Evolutionary conservation across 2,329 filamentous ascomycete genomes (phyloP).

Genomic region (Leptographium flavum): DNA sequence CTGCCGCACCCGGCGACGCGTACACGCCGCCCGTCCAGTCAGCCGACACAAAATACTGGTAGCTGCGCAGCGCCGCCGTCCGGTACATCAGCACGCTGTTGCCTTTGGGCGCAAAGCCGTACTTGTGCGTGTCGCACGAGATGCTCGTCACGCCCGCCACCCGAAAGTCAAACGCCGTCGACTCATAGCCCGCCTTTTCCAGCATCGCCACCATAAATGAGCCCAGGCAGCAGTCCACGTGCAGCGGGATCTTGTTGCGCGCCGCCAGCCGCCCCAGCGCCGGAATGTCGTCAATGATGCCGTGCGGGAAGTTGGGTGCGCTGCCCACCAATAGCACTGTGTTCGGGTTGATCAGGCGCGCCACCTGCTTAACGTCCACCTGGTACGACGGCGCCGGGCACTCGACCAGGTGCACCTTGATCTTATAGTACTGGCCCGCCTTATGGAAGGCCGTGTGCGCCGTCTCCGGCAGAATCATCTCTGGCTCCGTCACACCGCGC

Average conservation of each 20-base stretch:
- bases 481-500: slow-evolving; percentile 77
- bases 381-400: slow-evolving; percentile 79
- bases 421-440: slow-evolving; percentile 88
- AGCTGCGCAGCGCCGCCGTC: slow-evolving; percentile 58
- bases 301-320: slow-evolving; percentile 94
- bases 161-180: slow-evolving; percentile 82
- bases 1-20: slow-evolving; percentile 81
- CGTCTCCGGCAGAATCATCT: slow-evolving; percentile 93
- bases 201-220: slow-evolving; percentile 92
- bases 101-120: slow-evolving; percentile 95
- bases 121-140: slow-evolving; percentile 96
- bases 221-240: slow-evolving; percentile 95
- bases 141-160: slow-evolving; percentile 91
- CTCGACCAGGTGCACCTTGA: slow-evolving; percentile 78
- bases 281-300: slow-evolving; percentile 91
- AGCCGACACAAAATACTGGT: slow-evolving; percentile 93
- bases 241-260: slow-evolving; percentile 68
- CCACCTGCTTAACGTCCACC: slow-evolving; percentile 64
- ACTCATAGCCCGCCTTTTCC: slow-evolving; percentile 82
- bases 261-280: slow-evolving; percentile 70
- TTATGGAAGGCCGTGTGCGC: slow-evolving; percentile 96
- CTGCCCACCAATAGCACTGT: slow-evolving; percentile 87
- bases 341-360: slow-evolving; percentile 83
- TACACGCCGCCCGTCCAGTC: slow-evolving; percentile 96
- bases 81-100: slow-evolving; percentile 92